Conservation (phyloP, 2,329 filamentous ascomycete species). For the Alternaria sp. region DNA sequence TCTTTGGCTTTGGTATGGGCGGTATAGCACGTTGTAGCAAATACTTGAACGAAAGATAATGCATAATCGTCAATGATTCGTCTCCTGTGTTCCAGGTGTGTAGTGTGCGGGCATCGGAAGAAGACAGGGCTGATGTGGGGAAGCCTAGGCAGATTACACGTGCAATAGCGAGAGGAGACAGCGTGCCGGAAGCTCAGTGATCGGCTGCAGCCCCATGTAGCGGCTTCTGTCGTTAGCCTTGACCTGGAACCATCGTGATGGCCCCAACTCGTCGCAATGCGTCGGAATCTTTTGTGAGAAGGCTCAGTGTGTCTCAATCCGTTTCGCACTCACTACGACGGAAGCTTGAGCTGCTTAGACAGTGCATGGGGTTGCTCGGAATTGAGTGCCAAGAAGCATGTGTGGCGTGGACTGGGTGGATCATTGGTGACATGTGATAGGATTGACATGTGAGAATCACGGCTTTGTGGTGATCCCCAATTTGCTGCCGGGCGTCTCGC, state of each 20-base stretch:
- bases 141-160: slow-evolving; percentile 8
- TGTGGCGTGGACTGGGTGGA: slow-evolving; percentile 27
- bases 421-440: slow-evolving; percentile 30
- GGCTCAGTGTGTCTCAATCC: background rate
- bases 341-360: background rate
- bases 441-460: slow-evolving; percentile 36
- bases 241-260: background rate
- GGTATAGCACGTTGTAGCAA: slow-evolving; percentile 6
- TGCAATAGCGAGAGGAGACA: slow-evolving; percentile 3
- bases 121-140: slow-evolving; percentile 4
- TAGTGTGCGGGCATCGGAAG: background rate
- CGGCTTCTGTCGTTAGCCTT: background rate
- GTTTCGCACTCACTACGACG: background rate
- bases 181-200: slow-evolving; percentile 2
- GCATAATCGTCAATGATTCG: slow-evolving; percentile 18
- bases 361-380: background rate
- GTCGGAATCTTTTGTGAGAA: background rate
- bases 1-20: slow-evolving; percentile 16
- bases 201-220: slow-evolving; percentile 1
- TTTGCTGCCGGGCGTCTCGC: slow-evolving; percentile 25
- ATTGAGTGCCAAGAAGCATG: slow-evolving; percentile 19
- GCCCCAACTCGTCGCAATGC: background rate
- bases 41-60: slow-evolving; percentile 18
- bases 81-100: background rate
- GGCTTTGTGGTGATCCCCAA: slow-evolving; percentile 25